Base-by-base conservation (phyloP, 768 basidiomycete species). In the Candolleomyces aberdarensis region DNA sequence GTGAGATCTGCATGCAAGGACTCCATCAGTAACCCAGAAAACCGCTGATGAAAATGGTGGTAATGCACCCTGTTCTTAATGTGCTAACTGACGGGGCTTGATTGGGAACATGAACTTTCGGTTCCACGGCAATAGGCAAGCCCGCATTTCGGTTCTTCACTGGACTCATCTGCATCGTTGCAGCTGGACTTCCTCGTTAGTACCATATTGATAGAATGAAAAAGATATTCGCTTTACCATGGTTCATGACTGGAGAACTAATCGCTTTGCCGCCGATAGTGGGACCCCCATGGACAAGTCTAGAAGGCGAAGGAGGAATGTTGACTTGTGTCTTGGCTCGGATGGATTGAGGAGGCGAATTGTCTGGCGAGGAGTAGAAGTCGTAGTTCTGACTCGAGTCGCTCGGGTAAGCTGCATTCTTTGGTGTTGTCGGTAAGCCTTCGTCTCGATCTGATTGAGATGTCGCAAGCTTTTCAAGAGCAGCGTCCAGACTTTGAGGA, bases 401-500 rank as follows among this genome's bases (percentile, higher is more conserved):
- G 29, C 59, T 60, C 8, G 47, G 44, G 48, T 47, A 55, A 22
- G 32, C n/a, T n/a, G 32, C 15, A 20, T 43, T 20, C 39, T 40
- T 72, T 39, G 59, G 67, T 44, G 62, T 62, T 9, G 75, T 71
- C 48, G 62, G 64, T 57, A 75, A 74, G 3, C 72, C 74, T 62
- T 69, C 76, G 41, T 82, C 79, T 19, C 68, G 76, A 43, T 82
- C 79, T 19, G 80, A 81, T 40, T 73, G 75, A 1, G 81, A 74
- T 29, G 69, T 75, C 3, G 78, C 75, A 47, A 92, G 73, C 73
- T 86, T 82, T 71, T 92, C 87, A 39, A 88, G 74, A 15, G 88
- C 89, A 59, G 89, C 89, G 64, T 81, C 83, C 50, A 92, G 76
- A 63, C 88, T 90, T 73, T 91, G 89, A 0, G 87, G 86, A 57